Evolutionary conservation across 2,329 filamentous ascomycete species (phyloP).

Genomic region (Didymella exigua): DNA sequence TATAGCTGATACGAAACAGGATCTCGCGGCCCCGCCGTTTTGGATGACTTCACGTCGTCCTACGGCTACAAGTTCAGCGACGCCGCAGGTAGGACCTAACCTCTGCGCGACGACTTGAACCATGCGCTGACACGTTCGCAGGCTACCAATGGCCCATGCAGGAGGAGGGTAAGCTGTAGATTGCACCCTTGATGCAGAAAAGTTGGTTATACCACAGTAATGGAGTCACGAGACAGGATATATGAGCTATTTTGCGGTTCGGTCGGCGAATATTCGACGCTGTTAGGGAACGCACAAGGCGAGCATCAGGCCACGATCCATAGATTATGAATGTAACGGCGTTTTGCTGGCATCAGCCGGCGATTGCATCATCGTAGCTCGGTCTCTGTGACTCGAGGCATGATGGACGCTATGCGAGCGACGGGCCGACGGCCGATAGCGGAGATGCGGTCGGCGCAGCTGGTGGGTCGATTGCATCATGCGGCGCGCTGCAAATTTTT

Average conservation of each 20-base stretch:
- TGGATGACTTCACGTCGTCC: conserved; percentile 97
- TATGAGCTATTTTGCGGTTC: conserved; percentile 15
- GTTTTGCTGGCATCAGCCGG: conserved; percentile 15
- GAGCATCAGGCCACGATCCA: conserved; percentile 17
- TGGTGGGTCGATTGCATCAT: conserved; percentile 42
- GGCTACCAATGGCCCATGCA: conserved; percentile 51
- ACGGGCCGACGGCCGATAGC: conserved; percentile 10
- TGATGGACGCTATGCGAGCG: conserved; percentile 3
- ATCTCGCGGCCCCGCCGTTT: conserved; percentile 91
- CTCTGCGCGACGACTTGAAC: conserved; percentile 5
- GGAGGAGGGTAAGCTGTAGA: conserved; percentile 44
- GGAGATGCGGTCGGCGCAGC: too few relatives aligned
- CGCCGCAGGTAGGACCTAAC: conserved; percentile 67
- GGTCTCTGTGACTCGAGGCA: not conserved
- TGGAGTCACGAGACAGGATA: conserved; percentile 23
- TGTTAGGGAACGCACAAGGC: conserved; percentile 9
- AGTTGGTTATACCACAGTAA: conserved; percentile 22
- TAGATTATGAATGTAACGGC: conserved; percentile 19
- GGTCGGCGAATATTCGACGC: conserved; percentile 12
- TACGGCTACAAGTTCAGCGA: conserved; percentile 99
- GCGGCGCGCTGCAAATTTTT: conserved; percentile 38
- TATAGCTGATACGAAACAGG: conserved; percentile 59
- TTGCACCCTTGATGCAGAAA: conserved; percentile 15
- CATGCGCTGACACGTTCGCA: conserved; percentile 27
- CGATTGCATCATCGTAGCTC: conserved; percentile 5